Evolutionary conservation across 805 yeast genomes (phyloP), one percentile per base, ranked within the genome.

Genomic region (Phaffomyces antillensis): DNA sequence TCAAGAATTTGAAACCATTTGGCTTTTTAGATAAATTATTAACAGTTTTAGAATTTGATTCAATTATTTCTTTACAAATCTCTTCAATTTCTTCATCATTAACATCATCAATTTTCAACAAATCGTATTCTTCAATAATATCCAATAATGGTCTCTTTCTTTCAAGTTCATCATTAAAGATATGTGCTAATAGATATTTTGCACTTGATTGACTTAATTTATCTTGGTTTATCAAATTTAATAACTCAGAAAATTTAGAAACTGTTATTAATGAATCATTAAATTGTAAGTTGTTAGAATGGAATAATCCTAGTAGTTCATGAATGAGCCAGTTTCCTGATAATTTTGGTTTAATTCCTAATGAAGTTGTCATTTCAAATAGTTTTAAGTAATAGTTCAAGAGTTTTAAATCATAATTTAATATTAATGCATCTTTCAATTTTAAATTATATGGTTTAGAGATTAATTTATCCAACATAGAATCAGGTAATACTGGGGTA

Each of bases 241-340:
- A 66, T 11, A 91, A 61, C 35, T 79, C 79, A 0, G 79, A 69
- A 37, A 90, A 68, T 35, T 65, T 68, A 0, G 56, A 45, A 0
- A 76, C 68, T 0, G 79, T 63, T 9, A 73, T 56, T 15, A 63
- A 46, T 4, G 59, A 48, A 1, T 49, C 45, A 34, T 56, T 53
- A 46, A 75, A 70, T 12, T 44, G 50, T 31, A 67, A 39, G 23
- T 72, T 67, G 8, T 76, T 68, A 56, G 77, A 80, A 8, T 78
- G 71, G 48, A 86, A 68, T 13, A 77, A 68, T 0, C 97, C 96
- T 16, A 87, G 56, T 36, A 88, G 65, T 51, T 87, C 90, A 63
- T 91, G 90, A 8, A 87, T 77, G 9, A 88, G 62, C 96, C 96
- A 91, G 58, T 84, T 86, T 26, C 81, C 78, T 3, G 79, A 79